These are phyloP conservation scores for Mycena filopes DNA, from an alignment of 768 basidiomycete species.

Conservation along the genomic window DNA sequence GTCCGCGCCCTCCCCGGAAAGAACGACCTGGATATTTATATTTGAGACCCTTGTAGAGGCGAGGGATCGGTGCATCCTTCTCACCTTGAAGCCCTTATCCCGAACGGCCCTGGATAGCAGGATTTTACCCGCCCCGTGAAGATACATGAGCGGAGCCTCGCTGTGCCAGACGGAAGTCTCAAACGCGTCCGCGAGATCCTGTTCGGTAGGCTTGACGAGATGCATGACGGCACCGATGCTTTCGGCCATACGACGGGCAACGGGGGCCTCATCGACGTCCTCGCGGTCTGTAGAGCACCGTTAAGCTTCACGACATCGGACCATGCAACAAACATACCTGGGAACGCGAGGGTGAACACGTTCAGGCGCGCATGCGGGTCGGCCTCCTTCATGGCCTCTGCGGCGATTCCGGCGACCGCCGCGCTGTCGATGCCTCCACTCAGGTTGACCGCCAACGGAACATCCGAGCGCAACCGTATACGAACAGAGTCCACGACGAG, in stretches of 20 bases:
- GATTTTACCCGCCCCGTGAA: conserved; percentile 15
- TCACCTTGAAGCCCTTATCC: conserved; percentile 13
- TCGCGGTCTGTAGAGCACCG: neutral
- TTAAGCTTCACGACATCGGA: neutral
- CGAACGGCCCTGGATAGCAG: conserved; percentile 13
- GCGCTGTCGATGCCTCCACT: conserved; percentile 20
- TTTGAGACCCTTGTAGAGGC: too few species aligned
- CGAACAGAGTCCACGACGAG: conserved; percentile 14
- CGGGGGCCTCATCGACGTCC: conserved; percentile 13
- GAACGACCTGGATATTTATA: conserved; percentile 1
- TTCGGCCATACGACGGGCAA: conserved; percentile 12
- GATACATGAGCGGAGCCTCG: conserved; percentile 10
- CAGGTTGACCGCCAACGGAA: conserved; percentile 14
- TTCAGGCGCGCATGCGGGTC: conserved; percentile 4
- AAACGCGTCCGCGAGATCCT: conserved; percentile 7
- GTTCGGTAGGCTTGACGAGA: neutral
- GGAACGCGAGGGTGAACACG: conserved; percentile 16
- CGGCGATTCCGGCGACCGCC: conserved; percentile 12
- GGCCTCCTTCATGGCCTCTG: neutral
- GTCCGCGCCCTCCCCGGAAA: conserved; percentile 6
- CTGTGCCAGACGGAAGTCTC: conserved; percentile 17
- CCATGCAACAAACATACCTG: neutral
- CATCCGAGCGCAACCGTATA: conserved; percentile 6
- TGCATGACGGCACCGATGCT: conserved; percentile 14
- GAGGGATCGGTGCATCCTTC: too few species aligned